Conservation (phyloP, 1,284 basidiomycete genomes). For the Takashimella koratensis region DNA sequence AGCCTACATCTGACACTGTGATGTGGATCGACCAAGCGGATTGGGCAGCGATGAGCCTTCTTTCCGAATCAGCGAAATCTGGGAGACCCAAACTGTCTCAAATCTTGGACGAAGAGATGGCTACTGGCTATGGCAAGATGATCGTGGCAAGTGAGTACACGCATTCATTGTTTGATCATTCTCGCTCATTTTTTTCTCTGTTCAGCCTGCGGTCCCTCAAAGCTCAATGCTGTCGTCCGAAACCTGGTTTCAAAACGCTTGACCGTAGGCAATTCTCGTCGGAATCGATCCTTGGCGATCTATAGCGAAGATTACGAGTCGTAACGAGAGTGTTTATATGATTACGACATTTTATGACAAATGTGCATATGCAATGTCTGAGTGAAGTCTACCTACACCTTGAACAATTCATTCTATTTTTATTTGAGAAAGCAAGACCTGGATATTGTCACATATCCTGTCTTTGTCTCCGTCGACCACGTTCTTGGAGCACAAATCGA, state of each 20-base stretch:
- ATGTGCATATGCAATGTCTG: neutral
- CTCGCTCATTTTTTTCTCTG: neutral
- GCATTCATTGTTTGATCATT: neutral
- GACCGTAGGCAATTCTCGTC: neutral
- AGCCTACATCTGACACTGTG: conserved; percentile 29
- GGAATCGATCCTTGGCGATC: conserved; percentile 55
- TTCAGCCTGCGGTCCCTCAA: conserved; percentile 68
- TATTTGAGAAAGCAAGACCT: neutral
- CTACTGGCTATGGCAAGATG: conserved; percentile 56
- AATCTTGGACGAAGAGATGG: conserved; percentile 65
- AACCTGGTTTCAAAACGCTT: conserved; percentile 57
- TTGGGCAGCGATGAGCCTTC: conserved; percentile 60
- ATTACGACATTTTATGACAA: too few species aligned
- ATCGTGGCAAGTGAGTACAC: conserved; percentile 63
- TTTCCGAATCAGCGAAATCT: conserved; percentile 66
- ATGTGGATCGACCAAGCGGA: conserved; percentile 64
- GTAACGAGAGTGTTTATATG: too few species aligned
- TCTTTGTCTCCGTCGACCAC: neutral
- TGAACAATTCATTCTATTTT: too few species aligned
- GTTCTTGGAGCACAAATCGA: neutral
- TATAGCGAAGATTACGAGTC: conserved; percentile 68
- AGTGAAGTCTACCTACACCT: neutral
- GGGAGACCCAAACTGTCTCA: conserved; percentile 70
- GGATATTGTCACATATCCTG: neutral
- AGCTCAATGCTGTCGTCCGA: conserved; percentile 66